Evolutionary conservation across 2,329 filamentous ascomycete species (phyloP), one percentile per base, ranked within the genome.

Genomic region (Hypoxylon sp.): DNA sequence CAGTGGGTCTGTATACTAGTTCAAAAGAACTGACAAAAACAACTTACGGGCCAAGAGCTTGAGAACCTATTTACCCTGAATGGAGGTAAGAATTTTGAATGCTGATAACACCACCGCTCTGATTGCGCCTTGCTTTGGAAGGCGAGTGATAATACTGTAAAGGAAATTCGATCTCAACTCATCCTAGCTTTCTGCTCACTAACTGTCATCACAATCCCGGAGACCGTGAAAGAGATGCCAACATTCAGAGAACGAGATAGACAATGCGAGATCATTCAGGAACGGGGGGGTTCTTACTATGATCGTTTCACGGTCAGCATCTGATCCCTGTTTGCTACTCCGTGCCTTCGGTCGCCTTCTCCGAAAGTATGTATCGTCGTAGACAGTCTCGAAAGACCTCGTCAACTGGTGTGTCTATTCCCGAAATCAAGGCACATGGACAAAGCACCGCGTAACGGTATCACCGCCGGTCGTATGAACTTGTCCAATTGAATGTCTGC

Each of bases 341-440:
- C 38, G 19, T 19, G 14, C 19, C 19, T 21, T 3, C 7, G 10
- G 21, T 21, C 38, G 38, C 38, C 19, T 21, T 43, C 6, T 17
- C 17, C 7, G 38, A 9, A 9, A 43, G 17, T 21, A 43, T 43
- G 7, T 1, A 5, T 7, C 7, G 2, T 43, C 5, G 1, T 21
- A 11, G 38, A 43, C 17, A 11, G 10, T 5, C n/a, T 11, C 38
- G 10, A 45, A 9, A 34, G 32, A 46, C 23, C 28, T 23, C 32
- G 5, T 34, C 38, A 56, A 17, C 25, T 43, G 28, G 38, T 13
- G 38, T 13, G 41, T 56, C 43, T n/a, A 46, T 23, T n/a, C 34
- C 28, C 38, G 28, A 32, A 30, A 46, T 32, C n/a, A 58, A 49
- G n/a, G 32, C 10, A 25, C 11, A 38, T n/a, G 23, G 17, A 14